Percentiles rank a stretch among this genome's conserved stretches.
These are phyloP conservation scores for Solanum chiquidenum DNA, from an alignment of 257 asterid genomes.

Conservation along the genomic window DNA sequence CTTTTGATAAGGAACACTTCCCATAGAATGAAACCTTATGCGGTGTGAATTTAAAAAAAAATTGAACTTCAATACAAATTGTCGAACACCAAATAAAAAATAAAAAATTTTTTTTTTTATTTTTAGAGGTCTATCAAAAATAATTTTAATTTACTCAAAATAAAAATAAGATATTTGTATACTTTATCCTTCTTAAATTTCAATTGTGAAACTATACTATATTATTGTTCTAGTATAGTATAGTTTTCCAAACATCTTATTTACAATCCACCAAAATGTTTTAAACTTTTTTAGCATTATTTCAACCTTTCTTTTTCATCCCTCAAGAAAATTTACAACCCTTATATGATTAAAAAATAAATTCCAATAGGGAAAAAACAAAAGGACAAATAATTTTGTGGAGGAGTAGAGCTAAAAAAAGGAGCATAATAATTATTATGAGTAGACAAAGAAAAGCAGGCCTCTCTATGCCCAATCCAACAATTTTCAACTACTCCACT, in stretches of 20 bases:
- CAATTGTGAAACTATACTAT: neutral
- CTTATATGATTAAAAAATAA: neutral
- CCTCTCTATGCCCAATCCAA: slow-evolving; percentile 3
- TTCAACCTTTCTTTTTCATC: neutral
- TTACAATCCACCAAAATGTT: slow-evolving; percentile 5
- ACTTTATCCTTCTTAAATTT: neutral
- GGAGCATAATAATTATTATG: slow-evolving; percentile 9
- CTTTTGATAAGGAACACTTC: too few species aligned
- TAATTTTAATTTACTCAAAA: neutral
- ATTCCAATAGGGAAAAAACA: neutral
- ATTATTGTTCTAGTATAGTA: neutral
- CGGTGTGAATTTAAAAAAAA: too few species aligned
- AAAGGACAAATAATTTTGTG: neutral
- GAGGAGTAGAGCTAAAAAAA: neutral
- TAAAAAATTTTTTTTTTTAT: too few species aligned
- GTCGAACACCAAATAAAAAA: too few species aligned
- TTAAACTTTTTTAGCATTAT: neutral
- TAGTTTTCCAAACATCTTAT: too few species aligned
- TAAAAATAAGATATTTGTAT: neutral
- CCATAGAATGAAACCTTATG: too few species aligned
- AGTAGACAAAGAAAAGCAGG: slow-evolving; percentile 10
- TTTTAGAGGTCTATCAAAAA: neutral
- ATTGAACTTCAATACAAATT: rapidly evolving
- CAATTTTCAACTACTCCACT: slow-evolving; percentile 12
- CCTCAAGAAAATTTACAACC: neutral